Base-by-base conservation (phyloP, 139 green algal species). In the Deuterostichococcus epilithicus region DNA sequence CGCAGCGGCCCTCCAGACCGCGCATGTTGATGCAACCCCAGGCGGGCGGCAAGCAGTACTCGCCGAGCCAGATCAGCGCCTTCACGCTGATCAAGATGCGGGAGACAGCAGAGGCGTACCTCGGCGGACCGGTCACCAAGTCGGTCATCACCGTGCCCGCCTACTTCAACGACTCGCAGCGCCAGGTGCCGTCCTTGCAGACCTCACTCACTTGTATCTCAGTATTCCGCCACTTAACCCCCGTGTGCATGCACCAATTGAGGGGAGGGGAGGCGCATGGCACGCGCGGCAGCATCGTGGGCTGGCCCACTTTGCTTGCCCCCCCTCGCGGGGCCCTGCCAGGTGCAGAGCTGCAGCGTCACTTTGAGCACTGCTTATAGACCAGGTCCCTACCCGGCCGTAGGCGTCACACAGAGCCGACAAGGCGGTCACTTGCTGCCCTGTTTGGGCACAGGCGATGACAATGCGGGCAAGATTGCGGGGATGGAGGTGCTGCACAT, bases 131-230 rank as follows among this genome's bases (percentile, higher is more conserved):
- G 22, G 91, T 99, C 6, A 84, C 69, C 76, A 91, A 97, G 84
- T 96, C 96, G 1, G 96, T 98, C 25, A 86, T 99, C 75, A 99
- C 96, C 1, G 96, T 99, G 47, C 96, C 96, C 2, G 96, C 96
- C 10, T 99, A 99, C 86, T 99, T 99, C 92, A 99, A 99, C 83
- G 96, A 99, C 87, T 86, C 89, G 22, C 96, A 99, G 85, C 87
- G 96, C 38, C 96, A 99, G 86, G 33, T 72, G 58, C 58, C 28
- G 58, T 26, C 1, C 25, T 26, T 1, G 25, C 58, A 67, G 58
- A 26, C 58, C 25, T 26, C 26, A 32, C 58, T 26, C 58, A 25
- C 26, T 25, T 26, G 28, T 26, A 32, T 26, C 58, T 26, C 26
- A 25, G 58, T 26, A 25, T 67, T 67, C 2, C 52, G 90, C 89